phyloP scores from a whole-genome alignment of 352 stramenopile species.

The Ophiocytium majus region DNA sequence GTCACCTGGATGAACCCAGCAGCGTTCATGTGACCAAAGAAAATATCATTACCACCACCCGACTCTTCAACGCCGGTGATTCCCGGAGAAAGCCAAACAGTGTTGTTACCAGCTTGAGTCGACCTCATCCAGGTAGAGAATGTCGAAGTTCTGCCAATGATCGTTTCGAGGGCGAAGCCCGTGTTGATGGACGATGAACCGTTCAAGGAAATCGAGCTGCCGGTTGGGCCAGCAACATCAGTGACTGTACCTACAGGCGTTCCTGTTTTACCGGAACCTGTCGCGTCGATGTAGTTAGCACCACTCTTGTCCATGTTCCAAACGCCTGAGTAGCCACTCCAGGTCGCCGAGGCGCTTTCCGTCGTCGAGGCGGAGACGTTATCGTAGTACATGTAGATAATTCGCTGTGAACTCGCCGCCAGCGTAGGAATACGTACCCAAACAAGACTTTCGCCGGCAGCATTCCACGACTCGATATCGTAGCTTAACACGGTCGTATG shows the following conservation, averaged over 20 bases:
- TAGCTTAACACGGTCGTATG: neutral
- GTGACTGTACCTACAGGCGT: conserved; percentile 1
- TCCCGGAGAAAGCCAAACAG: neutral
- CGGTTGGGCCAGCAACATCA: neutral
- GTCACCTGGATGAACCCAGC: neutral
- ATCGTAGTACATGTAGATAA: conserved; percentile 14
- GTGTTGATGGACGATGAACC: conserved; percentile 12
- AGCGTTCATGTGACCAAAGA: neutral
- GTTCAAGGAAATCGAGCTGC: neutral
- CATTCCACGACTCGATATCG: neutral
- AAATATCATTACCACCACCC: conserved; percentile 1
- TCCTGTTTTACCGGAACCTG: neutral
- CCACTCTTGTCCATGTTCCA: neutral
- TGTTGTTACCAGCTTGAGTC: neutral
- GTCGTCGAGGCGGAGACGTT: neutral
- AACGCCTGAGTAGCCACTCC: neutral
- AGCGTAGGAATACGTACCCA: conserved; percentile 7
- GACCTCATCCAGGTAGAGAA: neutral
- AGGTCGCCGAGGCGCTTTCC: neutral
- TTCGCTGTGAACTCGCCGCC: conserved; percentile 9
- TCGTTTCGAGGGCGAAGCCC: neutral
- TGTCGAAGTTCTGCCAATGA: neutral
- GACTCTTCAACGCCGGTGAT: neutral
- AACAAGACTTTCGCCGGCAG: conserved; percentile 1
- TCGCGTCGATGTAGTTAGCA: neutral